Base-by-base conservation (phyloP, 164 flowering plant species). In the Akebia trifoliata region DNA sequence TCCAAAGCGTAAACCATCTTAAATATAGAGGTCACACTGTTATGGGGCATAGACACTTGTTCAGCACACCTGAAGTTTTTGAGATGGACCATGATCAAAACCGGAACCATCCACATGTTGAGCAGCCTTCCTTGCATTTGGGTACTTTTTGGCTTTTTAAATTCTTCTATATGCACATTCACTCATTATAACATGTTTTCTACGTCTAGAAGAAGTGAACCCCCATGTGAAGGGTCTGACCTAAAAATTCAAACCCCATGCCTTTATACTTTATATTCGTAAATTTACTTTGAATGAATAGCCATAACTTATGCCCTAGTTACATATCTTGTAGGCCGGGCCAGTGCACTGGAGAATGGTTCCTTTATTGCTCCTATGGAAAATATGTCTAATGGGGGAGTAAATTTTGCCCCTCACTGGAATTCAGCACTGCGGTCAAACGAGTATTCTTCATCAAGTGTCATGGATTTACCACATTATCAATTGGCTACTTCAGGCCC, bases 11-110 rank as follows among this genome's bases (percentile, higher is more conserved):
- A 25, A 25, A 54, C 45, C 47, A 40, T 43, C 44, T 55, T 39
- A 34, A 55, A 39, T 17, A 8, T 26, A 39, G 32, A 48, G 49
- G 63, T 24, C 31, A 36, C 29, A 26, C 57, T 31, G 43, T 42
- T 53, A 86, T 86, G 94, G 87, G 76, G 77, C 89, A 86, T 56
- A 73, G 82, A 57, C 74, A 80, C 66, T 45, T 74, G 31, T 70
- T 56, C 32, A 65, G 59, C 61, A 40, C 82, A 62, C 53, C 79
- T 10, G 81, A 75, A 39, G 65, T 76, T 49, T 71, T 69, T 73
- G 88, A 74, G 35, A 65, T 42, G 61, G 83, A 74, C 1, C 72
- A 64, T 61, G 81, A 82, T 57, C 51, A 32, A 12, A 45, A 45
- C 31, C 83, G 72, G 65, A 66, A 74, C 32, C 68, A 77, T 18